Base-by-base conservation (phyloP, 345 rosid species). In the Abelmoschus esculentus region DNA sequence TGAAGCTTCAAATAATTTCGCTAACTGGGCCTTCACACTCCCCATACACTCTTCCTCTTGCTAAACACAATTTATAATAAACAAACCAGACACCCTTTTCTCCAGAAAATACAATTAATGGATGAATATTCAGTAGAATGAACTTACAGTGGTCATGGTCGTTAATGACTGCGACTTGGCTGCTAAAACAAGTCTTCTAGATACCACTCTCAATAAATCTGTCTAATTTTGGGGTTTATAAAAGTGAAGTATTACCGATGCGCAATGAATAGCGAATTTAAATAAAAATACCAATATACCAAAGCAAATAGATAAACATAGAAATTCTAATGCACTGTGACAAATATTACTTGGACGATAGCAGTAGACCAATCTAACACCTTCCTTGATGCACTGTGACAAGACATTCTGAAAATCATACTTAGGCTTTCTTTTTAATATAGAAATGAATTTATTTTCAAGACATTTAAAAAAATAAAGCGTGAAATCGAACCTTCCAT, bases 101-200 rank as follows among this genome's bases (percentile, higher is more conserved):
- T 17, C 66, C 14, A 9, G 13, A 8, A 26, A 14, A 40, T 44
- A 38, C 31, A 70, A 66, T 49, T 2, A 2, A 42, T 36, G n/a
- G 49, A 58, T 7, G 44, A 12, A 36, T 49, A 18, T 47, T 11
- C 32, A 60, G 49, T 15, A 3, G 26, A 52, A 55, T 22, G 9
- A 32, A 80, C 89, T 84, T 76, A 86, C 96, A 62, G 26, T 52
- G 11, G 95, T 92, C 98, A 89, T 93, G 6, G 91, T 77, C 63
- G 87, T 80, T 22, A 75, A 2, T 0, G 89, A 66, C 47, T 44
- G 84, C 4, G 67, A 53, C 71, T 66, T 83, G 12, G 79, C 70
- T 0, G 82, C 55, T 32, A 63, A 78, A 64, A 62, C 61, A 55
- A 84, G 78, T 73, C 79, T 81, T 74, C 84, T 82, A 82, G 84